These are phyloP conservation scores for Fomitopsis pulvina DNA, from an alignment of 768 basidiomycete genomes.

Conservation along the genomic window DNA sequence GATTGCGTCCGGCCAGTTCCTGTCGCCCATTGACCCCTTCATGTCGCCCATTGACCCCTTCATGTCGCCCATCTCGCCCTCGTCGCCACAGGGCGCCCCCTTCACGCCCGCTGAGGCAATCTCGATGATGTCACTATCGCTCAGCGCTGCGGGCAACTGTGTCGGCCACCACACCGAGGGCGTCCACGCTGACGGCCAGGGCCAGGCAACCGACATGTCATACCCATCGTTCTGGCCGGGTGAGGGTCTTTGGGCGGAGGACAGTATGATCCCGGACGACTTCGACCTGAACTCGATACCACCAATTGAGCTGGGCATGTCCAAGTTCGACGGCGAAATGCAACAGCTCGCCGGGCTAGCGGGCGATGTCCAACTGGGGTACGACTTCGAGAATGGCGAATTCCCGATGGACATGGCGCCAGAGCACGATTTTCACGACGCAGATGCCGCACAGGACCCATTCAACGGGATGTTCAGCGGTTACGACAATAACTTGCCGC, in stretches of 20 bases:
- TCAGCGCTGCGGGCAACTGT: conserved; percentile 20
- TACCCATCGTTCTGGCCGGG: conserved; percentile 26
- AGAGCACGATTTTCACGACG: conserved; percentile 25
- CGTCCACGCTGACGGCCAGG: conserved; percentile 21
- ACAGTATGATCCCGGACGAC: conserved; percentile 45
- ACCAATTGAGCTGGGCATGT: conserved; percentile 52
- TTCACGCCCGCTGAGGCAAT: conserved; percentile 40
- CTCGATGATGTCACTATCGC: conserved; percentile 22
- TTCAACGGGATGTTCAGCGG: conserved; percentile 32
- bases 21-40: conserved; percentile 43
- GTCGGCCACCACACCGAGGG: conserved; percentile 19
- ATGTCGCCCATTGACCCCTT: conserved; percentile 35
- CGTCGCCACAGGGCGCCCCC: conserved; percentile 42
- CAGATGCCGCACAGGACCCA: conserved; percentile 26
- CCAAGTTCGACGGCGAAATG: conserved; percentile 33
- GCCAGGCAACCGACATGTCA: conserved; percentile 12
- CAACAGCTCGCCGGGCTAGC: conserved; percentile 8
- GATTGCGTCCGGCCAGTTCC: conserved; percentile 37
- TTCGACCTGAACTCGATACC: conserved; percentile 64
- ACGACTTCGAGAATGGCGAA: conserved; percentile 19
- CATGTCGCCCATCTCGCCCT: conserved; percentile 41
- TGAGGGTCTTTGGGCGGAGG: conserved; percentile 15
- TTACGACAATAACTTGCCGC: conserved; percentile 32
- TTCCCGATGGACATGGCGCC: conserved; percentile 6
- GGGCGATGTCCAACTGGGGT: conserved; percentile 4